A percentile compares a stretch with the other conserved stretches of the same genome.
Evolutionary conservation across 768 basidiomycete species (phyloP).

Genomic region (Boletus rubescentipes): DNA sequence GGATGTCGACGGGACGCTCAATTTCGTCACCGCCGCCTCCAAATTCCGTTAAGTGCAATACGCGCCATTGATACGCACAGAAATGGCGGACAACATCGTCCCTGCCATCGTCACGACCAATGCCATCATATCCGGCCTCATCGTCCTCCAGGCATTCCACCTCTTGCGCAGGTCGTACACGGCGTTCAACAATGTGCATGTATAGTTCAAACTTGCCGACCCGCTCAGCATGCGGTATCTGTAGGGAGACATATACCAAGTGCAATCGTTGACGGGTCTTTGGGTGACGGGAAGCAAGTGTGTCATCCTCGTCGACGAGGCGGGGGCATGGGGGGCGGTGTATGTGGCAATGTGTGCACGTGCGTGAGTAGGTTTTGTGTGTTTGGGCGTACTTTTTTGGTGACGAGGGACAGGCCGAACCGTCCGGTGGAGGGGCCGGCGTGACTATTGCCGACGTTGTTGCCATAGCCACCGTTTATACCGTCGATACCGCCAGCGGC

Average conservation of each 20-base stretch:
- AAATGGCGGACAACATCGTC: conserved; percentile 99
- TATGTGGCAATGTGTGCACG: conserved; percentile 67
- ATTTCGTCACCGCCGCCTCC: conserved; percentile 94
- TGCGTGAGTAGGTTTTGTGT: conserved; percentile 52
- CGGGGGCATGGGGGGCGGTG: conserved; percentile 71
- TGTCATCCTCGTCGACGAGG: conserved; percentile 86
- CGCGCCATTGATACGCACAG: conserved; percentile 38
- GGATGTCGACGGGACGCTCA: conserved; percentile 94
- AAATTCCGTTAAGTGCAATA: conserved; percentile 92
- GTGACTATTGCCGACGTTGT: conserved; percentile 62
- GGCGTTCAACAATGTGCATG: conserved; percentile 69
- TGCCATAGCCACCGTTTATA: conserved; percentile 55
- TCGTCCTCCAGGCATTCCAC: conserved; percentile 90
- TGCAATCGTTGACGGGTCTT: conserved; percentile 66
- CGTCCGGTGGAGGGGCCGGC: conserved; percentile 51
- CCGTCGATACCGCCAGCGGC: conserved; percentile 39
- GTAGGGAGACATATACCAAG: conserved; percentile 81
- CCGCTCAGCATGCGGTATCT: conserved; percentile 87
- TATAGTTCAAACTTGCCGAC: conserved; percentile 73
- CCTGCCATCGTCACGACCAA: conserved; percentile 99
- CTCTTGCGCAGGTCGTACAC: conserved; percentile 67
- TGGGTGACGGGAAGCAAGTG: conserved; percentile 84
- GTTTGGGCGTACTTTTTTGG: background rate
- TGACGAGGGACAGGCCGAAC: conserved; percentile 44
- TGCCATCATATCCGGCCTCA: conserved; percentile 92